Conservation (phyloP, 2,329 filamentous ascomycete species). For the Daldinia sp. region DNA sequence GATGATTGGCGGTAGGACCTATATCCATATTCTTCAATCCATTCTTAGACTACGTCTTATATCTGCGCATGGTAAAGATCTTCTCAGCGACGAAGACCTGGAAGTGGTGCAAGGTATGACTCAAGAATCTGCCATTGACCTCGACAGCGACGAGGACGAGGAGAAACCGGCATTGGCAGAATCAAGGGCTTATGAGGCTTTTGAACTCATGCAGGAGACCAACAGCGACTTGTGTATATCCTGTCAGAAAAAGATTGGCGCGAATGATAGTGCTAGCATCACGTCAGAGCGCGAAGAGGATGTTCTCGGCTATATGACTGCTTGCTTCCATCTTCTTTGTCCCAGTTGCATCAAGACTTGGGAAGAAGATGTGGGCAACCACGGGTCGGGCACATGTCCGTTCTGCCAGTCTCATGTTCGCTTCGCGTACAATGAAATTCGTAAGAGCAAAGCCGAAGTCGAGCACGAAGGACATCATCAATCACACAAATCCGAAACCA, state of each 20-base stretch:
- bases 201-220: constrained; percentile 85
- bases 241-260: constrained; percentile 75
- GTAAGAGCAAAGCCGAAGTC: constrained; percentile 67
- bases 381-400: constrained; percentile 69
- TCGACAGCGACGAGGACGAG: constrained; percentile 81
- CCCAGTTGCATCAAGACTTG: constrained; percentile 75
- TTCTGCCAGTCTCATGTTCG: constrained; percentile 75
- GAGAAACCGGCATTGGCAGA: constrained; percentile 70
- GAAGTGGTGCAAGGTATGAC: constrained; percentile 83
- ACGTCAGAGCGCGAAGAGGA: constrained; percentile 71
- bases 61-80: constrained; percentile 92
- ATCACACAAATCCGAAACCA: constrained; percentile 51
- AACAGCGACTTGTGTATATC: constrained; percentile 78
- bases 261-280: constrained; percentile 64
- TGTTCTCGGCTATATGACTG: constrained; percentile 81
- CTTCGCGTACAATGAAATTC: constrained; percentile 76
- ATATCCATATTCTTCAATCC: constrained; percentile 91
- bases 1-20: constrained; percentile 84
- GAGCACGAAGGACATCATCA: constrained; percentile 68
- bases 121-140: constrained; percentile 86
- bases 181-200: constrained; percentile 85
- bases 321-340: constrained; percentile 90
- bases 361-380: constrained; percentile 65
- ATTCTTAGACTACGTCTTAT: constrained; percentile 91
- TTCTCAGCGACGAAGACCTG: constrained; percentile 86